Base-by-base conservation (phyloP, 2,329 filamentous ascomycete genomes). In the Epichloe uncinata region DNA sequence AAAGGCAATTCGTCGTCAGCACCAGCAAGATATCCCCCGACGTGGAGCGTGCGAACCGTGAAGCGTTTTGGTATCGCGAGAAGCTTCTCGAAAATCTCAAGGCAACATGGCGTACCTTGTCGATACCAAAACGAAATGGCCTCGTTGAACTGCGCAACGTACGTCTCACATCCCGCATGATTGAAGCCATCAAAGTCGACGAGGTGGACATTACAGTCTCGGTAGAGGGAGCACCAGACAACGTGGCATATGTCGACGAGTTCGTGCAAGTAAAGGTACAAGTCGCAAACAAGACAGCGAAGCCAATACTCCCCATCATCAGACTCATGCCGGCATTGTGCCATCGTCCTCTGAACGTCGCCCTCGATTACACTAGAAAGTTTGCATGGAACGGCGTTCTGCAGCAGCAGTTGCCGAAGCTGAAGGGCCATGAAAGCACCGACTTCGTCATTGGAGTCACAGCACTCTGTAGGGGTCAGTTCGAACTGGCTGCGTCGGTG, bases 11-110 rank as follows among this genome's bases (percentile, higher is more conserved):
- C 59, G 87, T 96, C 33, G 87, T 95, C 42, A 93, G 85, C 65
- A 79, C 82, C 15, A 82, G 80, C 61, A 86, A 86, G 58, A 79
- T 90, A 50, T 83, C 85, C 0, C 85, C 87, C 0, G 87, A 93
- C 55, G 78, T 77, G 42, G 90, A 96, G 67, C 79, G 85, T 35
- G 78, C 81, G 12, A 84, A 77, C 53, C 76, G 90, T 47, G 88
- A 95, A 67, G 81, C 83, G 0, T 96, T 96, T 63, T 96, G 90
- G 90, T 95, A 88, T 64, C 80, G 89, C 15, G 86, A 95, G 63
- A 81, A 80, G 60, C 75, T 96, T 2, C 74, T 96, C 3, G 82
- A 84, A 52, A 73, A 74, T 41, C 68, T 95, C 9, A 74, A 73
- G 26, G 88, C 84, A 0, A 78, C 74, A 0, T 96, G 90, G 90